A percentile compares a stretch with the other conserved stretches of the same genome.
Evolutionary conservation across 441 rosid species (phyloP).

Genomic region (Gossypium trilobum): DNA sequence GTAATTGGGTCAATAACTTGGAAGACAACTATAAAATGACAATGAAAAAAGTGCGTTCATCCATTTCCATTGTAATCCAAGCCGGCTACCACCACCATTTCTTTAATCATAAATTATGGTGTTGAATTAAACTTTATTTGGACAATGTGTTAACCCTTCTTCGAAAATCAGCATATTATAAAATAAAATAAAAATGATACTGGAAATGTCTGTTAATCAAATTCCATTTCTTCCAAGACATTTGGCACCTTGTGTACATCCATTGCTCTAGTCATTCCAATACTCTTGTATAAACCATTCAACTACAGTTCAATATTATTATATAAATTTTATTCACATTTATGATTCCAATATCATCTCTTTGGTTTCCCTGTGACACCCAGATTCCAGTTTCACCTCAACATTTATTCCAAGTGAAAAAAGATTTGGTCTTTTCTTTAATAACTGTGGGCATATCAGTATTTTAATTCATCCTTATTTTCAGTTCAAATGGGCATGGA

Average conservation of each 20-base stretch:
- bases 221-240: background rate
- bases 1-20: too few species aligned
- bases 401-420: background rate
- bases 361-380: background rate
- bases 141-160: background rate
- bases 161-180: background rate
- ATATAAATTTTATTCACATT: background rate
- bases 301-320: background rate
- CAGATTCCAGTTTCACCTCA: background rate
- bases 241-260: slow-evolving; percentile 11
- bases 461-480: background rate
- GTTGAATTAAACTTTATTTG: background rate
- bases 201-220: background rate
- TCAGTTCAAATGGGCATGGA: background rate
- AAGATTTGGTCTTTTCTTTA: background rate
- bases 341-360: background rate
- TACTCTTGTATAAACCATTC: background rate
- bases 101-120: background rate
- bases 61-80: background rate
- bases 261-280: background rate
- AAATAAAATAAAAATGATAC: background rate
- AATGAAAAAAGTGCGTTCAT: background rate
- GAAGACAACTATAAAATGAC: background rate
- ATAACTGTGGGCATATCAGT: background rate
- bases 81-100: background rate